Evolutionary conservation across 2,329 filamentous ascomycete species (phyloP).

Genomic region (Calonectria pauciramosa): DNA sequence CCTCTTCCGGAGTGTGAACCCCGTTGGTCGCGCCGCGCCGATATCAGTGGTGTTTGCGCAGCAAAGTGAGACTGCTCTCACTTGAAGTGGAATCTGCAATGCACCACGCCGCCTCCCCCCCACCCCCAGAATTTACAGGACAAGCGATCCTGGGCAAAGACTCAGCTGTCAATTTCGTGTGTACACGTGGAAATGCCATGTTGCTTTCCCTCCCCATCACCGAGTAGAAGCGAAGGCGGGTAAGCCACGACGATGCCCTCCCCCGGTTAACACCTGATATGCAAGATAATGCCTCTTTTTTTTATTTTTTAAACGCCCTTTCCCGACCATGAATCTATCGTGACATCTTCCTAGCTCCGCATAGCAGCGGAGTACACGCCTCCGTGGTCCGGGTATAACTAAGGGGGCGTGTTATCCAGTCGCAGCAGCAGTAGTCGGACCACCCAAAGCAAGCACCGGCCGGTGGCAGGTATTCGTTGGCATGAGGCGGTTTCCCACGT

Average conservation of each 20-base stretch:
- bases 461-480: not conserved
- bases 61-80: not conserved
- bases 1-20: not conserved
- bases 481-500: not conserved
- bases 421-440: not conserved
- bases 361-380: not conserved
- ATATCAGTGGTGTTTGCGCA: not conserved
- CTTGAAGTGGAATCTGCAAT: not conserved
- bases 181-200: not conserved
- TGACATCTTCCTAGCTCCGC: not conserved
- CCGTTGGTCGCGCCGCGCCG: not conserved
- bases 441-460: not conserved
- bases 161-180: not conserved
- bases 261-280: not conserved
- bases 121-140: not conserved
- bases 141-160: not conserved
- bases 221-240: not conserved
- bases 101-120: not conserved
- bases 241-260: not conserved
- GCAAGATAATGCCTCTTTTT: not conserved
- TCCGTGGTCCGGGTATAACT: not conserved
- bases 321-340: not conserved
- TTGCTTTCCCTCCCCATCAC: not conserved
- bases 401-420: not conserved
- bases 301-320: not conserved